phyloP scores from a whole-genome alignment of 495 filamentous ascomycete genomes.

The Letharia columbiana region DNA sequence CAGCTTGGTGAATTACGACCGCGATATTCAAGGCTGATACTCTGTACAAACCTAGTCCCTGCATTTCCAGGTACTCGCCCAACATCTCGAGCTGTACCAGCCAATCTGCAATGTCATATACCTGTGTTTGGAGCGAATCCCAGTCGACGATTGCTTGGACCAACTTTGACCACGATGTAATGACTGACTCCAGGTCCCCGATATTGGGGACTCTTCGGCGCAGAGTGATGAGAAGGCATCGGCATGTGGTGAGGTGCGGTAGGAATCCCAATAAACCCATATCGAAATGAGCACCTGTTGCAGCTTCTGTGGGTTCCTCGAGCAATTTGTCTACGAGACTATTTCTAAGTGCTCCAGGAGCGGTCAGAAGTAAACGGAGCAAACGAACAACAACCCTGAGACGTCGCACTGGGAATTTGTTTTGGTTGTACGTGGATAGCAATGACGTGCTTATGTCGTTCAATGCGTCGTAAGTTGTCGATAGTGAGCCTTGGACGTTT shows the following conservation, averaged over 20 bases:
- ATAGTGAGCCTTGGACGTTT: not conserved
- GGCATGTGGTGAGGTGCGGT: slow-evolving; percentile 50
- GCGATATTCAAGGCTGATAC: slow-evolving; percentile 42
- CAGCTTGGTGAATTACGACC: slow-evolving; percentile 47
- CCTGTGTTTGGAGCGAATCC: slow-evolving; percentile 41
- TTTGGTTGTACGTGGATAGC: slow-evolving; percentile 35
- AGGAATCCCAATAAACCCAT: slow-evolving; percentile 42
- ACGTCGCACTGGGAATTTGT: slow-evolving; percentile 39
- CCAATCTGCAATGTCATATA: slow-evolving; percentile 55
- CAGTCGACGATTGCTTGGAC: slow-evolving; percentile 40
- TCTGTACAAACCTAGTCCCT: slow-evolving; percentile 45
- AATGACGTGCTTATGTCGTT: slow-evolving; percentile 32
- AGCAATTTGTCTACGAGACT: slow-evolving; percentile 21
- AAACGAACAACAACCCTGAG: slow-evolving; percentile 37
- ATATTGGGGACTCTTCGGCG: slow-evolving; percentile 40
- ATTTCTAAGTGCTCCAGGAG: slow-evolving; percentile 2
- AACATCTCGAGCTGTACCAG: slow-evolving; percentile 56
- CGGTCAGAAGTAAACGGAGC: slow-evolving; percentile 31
- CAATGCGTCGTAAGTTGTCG: not conserved
- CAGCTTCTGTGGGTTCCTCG: slow-evolving; percentile 31
- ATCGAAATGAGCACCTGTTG: slow-evolving; percentile 42
- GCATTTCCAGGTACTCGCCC: slow-evolving; percentile 71
- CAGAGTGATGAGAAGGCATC: slow-evolving; percentile 47
- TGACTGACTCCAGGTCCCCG: slow-evolving; percentile 39
- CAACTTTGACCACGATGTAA: slow-evolving; percentile 46